Evolutionary conservation across 148 eudicot genomes (phyloP), one percentile per base, ranked within the genome.

Genomic region (Heliosperma pusillum): DNA sequence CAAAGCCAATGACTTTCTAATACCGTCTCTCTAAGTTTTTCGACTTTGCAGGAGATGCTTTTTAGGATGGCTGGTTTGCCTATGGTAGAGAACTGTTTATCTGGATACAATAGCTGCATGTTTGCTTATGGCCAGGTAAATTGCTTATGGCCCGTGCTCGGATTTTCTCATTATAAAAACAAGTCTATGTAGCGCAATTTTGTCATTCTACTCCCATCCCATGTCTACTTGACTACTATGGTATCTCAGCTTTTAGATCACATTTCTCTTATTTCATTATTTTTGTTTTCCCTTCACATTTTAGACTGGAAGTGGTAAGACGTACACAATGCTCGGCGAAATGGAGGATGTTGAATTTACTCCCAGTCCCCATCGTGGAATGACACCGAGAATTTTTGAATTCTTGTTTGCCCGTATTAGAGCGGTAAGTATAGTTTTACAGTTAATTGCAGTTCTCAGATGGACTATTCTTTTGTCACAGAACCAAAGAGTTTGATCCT

Each of bases 291-390:
- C 3, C 3, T 25, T 69, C 1, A 2, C 40, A 30, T 52, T 10
- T 53, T 69, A 95, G 99, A 95, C 99, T 17, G 99, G 99, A 82
- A 95, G 99, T 78, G 99, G 99, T 64, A 95, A 95, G 83, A 95
- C 99, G 10, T 80, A 84, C 82, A 95, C 99, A 69, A 95, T 95
- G 99, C 97, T 95, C 24, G 99, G 99, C n/a, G 97, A 92, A 80
- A 89, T 89, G 80, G 92, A 88, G 27, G 89, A 86, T 72, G 78
- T 92, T 21, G 96, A 88, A 85, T 80, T 89, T 66, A 90, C 74
- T 70, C 97, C 97, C 13, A 92, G 99, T 75, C 78, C 86, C 29
- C 82, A 95, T 72, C 91, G 99, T 61, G 99, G 99, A 81, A 92
- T 95, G 97, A 95, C 92, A 20, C 97, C 99, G 12, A 86, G 99